These are phyloP conservation scores for Spencermartinsiella europaea DNA, from an alignment of 805 yeast species.

Conservation along the genomic window DNA sequence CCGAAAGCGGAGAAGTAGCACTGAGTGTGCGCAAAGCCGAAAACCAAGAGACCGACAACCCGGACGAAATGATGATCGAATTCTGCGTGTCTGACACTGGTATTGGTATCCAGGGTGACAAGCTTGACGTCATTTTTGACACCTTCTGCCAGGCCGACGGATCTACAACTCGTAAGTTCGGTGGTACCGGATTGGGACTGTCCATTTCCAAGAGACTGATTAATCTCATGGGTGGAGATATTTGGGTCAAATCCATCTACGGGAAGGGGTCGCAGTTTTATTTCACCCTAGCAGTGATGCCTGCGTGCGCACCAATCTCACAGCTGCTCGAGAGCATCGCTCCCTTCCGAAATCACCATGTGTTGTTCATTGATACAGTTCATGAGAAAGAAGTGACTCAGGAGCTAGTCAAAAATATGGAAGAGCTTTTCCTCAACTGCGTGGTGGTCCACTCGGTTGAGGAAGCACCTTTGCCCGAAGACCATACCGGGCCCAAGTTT, in stretches of 20 bases:
- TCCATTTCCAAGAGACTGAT: conserved; percentile 84
- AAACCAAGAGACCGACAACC: conserved; percentile 30
- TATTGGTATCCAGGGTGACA: conserved; percentile 82
- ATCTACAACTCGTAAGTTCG: conserved; percentile 85
- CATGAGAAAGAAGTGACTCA: conserved; percentile 48
- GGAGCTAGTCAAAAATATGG: conserved; percentile 48
- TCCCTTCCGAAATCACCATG: conserved; percentile 67
- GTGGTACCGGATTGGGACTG: conserved; percentile 88
- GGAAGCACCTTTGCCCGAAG: conserved; percentile 47
- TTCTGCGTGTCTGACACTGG: conserved; percentile 89
- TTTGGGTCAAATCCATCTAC: conserved; percentile 80
- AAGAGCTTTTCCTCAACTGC: conserved; percentile 56
- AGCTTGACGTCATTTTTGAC: conserved; percentile 78
- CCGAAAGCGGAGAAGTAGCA: conserved; percentile 76
- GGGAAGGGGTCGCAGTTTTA: conserved; percentile 80
- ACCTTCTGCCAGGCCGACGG: conserved; percentile 94
- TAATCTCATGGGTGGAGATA: conserved; percentile 89
- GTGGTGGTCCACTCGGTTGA: conserved; percentile 50
- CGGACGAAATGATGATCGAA: conserved; percentile 56
- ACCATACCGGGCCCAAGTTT: conserved; percentile 42
- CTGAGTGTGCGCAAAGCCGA: conserved; percentile 62
- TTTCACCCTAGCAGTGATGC: conserved; percentile 75
- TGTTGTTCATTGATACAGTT: conserved; percentile 63
- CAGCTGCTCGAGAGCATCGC: conserved; percentile 63
- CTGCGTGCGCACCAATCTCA: conserved; percentile 55